Evolutionary conservation across 768 basidiomycete genomes (phyloP).

Genomic region (Holtermanniella nyarrowii): DNA sequence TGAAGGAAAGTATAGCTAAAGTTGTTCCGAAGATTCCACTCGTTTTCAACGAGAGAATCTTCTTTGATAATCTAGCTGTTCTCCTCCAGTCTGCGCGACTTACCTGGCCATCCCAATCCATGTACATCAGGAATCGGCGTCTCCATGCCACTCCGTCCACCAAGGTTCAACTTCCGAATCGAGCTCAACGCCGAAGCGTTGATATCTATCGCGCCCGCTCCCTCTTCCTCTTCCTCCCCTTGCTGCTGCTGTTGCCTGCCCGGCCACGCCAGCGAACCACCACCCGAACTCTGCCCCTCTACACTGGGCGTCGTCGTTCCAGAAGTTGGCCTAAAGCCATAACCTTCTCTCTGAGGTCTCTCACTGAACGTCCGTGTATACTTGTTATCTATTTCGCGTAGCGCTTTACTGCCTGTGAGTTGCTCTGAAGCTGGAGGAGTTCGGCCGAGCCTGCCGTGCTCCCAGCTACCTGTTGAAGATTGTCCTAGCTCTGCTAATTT

Average conservation of each 20-base stretch:
- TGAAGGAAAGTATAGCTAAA: constrained; percentile 1
- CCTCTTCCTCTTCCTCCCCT: constrained; percentile 10
- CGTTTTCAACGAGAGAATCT: too few species aligned
- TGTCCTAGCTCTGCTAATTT: constrained; percentile 27
- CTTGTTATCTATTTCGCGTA: background rate
- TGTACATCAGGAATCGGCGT: constrained; percentile 35
- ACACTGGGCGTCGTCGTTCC: constrained; percentile 55
- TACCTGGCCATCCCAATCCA: constrained; percentile 90
- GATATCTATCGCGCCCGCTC: constrained; percentile 31
- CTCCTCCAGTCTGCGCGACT: too few species aligned
- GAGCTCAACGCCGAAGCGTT: constrained; percentile 3
- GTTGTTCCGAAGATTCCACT: too few species aligned
- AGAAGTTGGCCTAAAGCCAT: constrained; percentile 67
- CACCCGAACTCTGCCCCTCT: background rate
- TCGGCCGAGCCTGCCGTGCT: constrained; percentile 25
- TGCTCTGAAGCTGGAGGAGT: constrained; percentile 26
- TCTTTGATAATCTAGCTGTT: too few species aligned
- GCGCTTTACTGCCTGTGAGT: background rate
- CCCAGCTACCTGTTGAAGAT: constrained; percentile 38
- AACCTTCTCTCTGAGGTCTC: constrained; percentile 53
- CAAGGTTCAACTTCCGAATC: constrained; percentile 49
- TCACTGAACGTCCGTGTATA: background rate
- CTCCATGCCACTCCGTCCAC: background rate
- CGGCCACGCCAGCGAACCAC: constrained; percentile 8
- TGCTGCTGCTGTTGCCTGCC: constrained; percentile 9